phyloP scores from a whole-genome alignment of 2,329 filamentous ascomycete species.

The Fusarium transvaalense region DNA sequence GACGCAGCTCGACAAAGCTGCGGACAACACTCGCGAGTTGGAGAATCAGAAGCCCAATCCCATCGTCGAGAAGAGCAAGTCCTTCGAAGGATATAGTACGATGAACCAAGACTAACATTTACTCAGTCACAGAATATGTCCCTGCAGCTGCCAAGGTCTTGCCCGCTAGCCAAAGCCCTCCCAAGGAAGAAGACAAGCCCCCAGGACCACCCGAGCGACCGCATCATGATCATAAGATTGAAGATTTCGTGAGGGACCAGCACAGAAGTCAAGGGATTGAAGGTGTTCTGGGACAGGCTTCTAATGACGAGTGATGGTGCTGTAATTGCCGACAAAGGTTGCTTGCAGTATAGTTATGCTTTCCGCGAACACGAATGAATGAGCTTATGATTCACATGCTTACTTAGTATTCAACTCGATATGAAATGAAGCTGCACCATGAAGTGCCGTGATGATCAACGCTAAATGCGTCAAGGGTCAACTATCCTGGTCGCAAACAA shows the following conservation, averaged over 20 bases:
- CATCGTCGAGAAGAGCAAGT: slow-evolving; percentile 60
- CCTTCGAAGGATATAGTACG: too few relatives aligned
- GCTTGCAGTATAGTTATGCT: slow-evolving; percentile 10
- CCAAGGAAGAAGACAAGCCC: slow-evolving; percentile 36
- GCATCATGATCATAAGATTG: slow-evolving; percentile 62
- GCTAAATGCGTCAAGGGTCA: not conserved
- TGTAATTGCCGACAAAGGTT: not conserved
- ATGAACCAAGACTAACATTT: slow-evolving; percentile 15
- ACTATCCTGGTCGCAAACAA: not conserved
- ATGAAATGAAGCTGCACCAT: not conserved
- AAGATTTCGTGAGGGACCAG: slow-evolving; percentile 66
- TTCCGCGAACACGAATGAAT: slow-evolving; percentile 17
- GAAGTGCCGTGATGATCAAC: not conserved
- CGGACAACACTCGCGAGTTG: slow-evolving; percentile 51
- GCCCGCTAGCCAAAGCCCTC: slow-evolving; percentile 51
- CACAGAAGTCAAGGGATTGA: slow-evolving; percentile 60
- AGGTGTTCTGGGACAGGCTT: slow-evolving; percentile 38
- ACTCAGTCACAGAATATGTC: slow-evolving; percentile 59
- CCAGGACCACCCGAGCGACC: slow-evolving; percentile 59
- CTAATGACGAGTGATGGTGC: slow-evolving; percentile 30
- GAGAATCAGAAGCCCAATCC: slow-evolving; percentile 50
- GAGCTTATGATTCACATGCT: slow-evolving; percentile 14
- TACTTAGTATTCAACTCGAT: not conserved
- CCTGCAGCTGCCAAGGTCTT: slow-evolving; percentile 59
- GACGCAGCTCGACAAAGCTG: slow-evolving; percentile 59